Percentiles rank a stretch among this genome's conserved stretches.
These are phyloP conservation scores for Remersonia thermophila DNA, from an alignment of 2,329 filamentous ascomycete genomes.

Conservation along the genomic window DNA sequence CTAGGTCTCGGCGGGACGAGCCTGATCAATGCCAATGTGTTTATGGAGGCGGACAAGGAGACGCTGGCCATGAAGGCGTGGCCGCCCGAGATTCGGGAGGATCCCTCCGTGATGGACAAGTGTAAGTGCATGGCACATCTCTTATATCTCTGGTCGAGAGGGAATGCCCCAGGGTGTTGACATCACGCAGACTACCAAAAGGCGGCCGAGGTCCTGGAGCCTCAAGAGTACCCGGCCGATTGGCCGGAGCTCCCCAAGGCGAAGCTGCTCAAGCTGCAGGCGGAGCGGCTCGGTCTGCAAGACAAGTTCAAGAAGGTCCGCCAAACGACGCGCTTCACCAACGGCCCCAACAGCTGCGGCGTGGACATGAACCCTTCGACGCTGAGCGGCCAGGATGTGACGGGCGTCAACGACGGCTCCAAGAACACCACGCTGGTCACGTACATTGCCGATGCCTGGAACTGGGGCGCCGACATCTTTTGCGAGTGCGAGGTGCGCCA, in stretches of 20 bases:
- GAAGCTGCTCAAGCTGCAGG: constrained; percentile 44
- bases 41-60: constrained; percentile 44
- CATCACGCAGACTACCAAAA: constrained; percentile 40
- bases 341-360: constrained; percentile 50
- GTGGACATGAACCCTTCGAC: constrained; percentile 50
- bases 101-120: constrained; percentile 29
- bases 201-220: constrained; percentile 45
- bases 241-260: constrained; percentile 48
- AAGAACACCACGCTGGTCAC: constrained; percentile 55
- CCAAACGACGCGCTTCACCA: constrained; percentile 51
- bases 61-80: constrained; percentile 43
- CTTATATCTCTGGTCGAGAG: not conserved
- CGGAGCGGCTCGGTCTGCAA: constrained; percentile 35
- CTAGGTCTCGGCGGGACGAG: constrained; percentile 53
- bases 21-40: constrained; percentile 56
- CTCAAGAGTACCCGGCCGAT: constrained; percentile 42
- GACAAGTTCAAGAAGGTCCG: constrained; percentile 43
- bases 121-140: constrained; percentile 30
- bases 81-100: constrained; percentile 43
- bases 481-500: constrained; percentile 56
- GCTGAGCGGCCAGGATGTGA: constrained; percentile 49
- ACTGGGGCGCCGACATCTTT: constrained; percentile 60
- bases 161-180: not conserved
- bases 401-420: constrained; percentile 55
- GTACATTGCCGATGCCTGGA: constrained; percentile 58